A percentile compares a stretch with the other conserved stretches of the same genome.
Evolutionary conservation across 768 basidiomycete genomes (phyloP).

Genomic region (Fibroporia radiculosa): DNA sequence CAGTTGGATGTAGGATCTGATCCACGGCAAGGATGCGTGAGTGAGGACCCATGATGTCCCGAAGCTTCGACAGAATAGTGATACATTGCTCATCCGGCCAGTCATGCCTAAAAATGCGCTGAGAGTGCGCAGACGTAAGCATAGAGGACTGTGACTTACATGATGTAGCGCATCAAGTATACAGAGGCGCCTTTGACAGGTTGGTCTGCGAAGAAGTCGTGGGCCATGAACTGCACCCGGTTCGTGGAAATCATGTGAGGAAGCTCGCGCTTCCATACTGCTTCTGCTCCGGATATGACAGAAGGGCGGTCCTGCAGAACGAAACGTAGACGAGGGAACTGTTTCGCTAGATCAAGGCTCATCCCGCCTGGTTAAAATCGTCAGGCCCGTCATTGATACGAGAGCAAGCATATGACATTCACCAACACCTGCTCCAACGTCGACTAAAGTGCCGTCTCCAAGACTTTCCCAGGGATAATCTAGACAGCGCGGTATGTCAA

Average conservation of each 20-base stretch:
- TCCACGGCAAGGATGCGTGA: conserved; percentile 10
- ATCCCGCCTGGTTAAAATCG: conserved; percentile 4
- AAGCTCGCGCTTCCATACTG: conserved; percentile 5
- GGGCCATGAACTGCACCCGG: conserved; percentile 4
- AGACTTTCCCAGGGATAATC: conserved; percentile 11
- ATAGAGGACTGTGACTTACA: neutral
- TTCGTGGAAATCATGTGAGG: neutral
- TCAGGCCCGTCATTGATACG: neutral
- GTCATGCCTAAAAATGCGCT: conserved; percentile 6
- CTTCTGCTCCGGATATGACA: conserved; percentile 7
- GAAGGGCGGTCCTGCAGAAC: conserved; percentile 15
- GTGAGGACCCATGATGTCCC: conserved; percentile 1
- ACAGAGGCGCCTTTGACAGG: conserved; percentile 9
- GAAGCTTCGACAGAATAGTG: conserved; percentile 4
- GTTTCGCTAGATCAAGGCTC: conserved; percentile 10
- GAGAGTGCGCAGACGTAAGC: neutral
- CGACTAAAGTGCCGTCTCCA: conserved; percentile 7
- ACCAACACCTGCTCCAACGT: conserved; percentile 12
- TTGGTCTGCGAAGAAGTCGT: conserved; percentile 13
- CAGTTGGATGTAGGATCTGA: conserved; percentile 1
- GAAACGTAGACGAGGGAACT: conserved; percentile 11
- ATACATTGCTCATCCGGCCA: conserved; percentile 10
- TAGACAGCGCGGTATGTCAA: neutral
- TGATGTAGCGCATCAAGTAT: conserved; percentile 9
- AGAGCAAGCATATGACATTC: neutral